Conservation (phyloP, 2,329 filamentous ascomycete species). For the Endoconidiophora laricicola region DNA sequence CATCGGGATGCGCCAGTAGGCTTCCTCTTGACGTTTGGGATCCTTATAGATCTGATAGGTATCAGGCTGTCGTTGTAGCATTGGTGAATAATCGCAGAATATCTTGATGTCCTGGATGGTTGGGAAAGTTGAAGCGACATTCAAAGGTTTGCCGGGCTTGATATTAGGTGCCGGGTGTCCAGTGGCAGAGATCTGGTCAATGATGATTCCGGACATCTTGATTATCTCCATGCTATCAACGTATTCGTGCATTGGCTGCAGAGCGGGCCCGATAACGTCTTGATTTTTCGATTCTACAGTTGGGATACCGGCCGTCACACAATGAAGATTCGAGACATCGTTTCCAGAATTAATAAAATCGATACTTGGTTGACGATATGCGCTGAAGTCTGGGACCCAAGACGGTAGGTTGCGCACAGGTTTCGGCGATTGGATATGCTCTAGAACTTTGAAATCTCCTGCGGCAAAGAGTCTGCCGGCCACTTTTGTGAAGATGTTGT, state of each 20-base stretch:
- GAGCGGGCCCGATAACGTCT: slow-evolving; percentile 1
- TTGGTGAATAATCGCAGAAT: slow-evolving; percentile 2
- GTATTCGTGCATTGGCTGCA: not conserved
- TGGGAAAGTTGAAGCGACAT: not conserved
- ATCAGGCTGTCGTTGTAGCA: slow-evolving; percentile 1
- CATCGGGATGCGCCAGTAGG: not conserved
- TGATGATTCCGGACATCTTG: slow-evolving; percentile 3
- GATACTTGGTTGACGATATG: slow-evolving; percentile 1
- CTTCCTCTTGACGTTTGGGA: not conserved
- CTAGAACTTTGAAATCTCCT: slow-evolving; percentile 2
- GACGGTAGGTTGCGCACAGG: not conserved
- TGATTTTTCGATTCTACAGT: not conserved
- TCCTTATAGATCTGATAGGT: slow-evolving; percentile 4
- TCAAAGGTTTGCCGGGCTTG: not conserved
- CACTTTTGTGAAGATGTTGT: slow-evolving; percentile 1
- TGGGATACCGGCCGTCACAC: not conserved
- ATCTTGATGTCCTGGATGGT: slow-evolving; percentile 1
- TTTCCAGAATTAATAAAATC: not conserved
- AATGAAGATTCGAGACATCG: not conserved
- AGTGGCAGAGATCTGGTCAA: slow-evolving; percentile 1
- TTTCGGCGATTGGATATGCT: slow-evolving; percentile 7
- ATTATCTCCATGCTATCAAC: not conserved
- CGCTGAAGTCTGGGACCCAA: slow-evolving; percentile 7
- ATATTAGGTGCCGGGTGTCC: not conserved
- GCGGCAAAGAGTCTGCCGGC: not conserved